Evolutionary conservation across 768 basidiomycete species (phyloP).

Genomic region (Xerocomus potaroensis): DNA sequence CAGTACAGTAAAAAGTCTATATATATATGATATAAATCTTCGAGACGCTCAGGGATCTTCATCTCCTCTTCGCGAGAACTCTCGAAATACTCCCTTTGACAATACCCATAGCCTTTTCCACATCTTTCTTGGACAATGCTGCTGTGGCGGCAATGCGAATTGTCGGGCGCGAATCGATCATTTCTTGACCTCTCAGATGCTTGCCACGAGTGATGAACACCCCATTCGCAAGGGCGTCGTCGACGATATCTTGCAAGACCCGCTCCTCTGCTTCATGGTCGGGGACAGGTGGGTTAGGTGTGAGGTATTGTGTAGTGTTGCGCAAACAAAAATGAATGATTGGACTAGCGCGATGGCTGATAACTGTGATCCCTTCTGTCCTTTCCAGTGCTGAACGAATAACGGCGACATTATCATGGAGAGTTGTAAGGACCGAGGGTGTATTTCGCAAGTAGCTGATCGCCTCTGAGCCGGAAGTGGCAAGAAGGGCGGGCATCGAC

Average conservation of each 20-base stretch:
- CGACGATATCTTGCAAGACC: conserved; percentile 87
- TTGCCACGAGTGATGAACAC: conserved; percentile 85
- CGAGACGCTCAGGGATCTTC: conserved; percentile 5
- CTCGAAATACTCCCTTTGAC: conserved; percentile 74
- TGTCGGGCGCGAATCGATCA: conserved; percentile 74
- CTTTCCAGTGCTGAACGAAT: conserved; percentile 81
- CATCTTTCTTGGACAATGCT: conserved; percentile 83
- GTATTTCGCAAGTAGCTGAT: conserved; percentile 74
- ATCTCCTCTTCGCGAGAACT: conserved; percentile 61
- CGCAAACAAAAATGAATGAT: conserved; percentile 81
- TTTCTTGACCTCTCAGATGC: conserved; percentile 79
- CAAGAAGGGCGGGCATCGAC: conserved; percentile 84
- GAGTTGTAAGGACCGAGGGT: conserved; percentile 67
- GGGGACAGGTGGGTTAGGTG: conserved; percentile 28
- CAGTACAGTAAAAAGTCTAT: conserved; percentile 20
- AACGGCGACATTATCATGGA: conserved; percentile 77
- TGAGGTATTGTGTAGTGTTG: conserved; percentile 21
- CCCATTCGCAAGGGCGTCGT: conserved; percentile 75
- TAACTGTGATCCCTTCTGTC: conserved; percentile 75
- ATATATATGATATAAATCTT: conserved; percentile 31
- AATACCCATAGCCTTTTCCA: conserved; percentile 78
- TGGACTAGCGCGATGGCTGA: conserved; percentile 82
- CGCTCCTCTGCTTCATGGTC: conserved; percentile 70
- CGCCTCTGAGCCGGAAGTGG: conserved; percentile 82
- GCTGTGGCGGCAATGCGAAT: conserved; percentile 79